These are phyloP conservation scores for Sarcodon sp. DNA, from an alignment of 768 basidiomycete genomes.

Conservation along the genomic window DNA sequence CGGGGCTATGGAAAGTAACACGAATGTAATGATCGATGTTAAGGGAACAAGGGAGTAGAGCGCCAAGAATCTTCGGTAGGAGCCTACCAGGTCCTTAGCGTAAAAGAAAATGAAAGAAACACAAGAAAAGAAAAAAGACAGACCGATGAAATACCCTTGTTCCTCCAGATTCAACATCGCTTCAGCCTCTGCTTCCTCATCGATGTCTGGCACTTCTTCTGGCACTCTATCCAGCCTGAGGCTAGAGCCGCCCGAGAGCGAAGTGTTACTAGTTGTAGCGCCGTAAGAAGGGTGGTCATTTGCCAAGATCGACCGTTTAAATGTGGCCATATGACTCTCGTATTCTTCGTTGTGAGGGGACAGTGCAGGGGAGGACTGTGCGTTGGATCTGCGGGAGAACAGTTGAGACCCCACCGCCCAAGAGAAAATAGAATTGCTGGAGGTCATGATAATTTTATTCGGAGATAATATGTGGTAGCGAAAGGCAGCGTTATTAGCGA, in stretches of 20 bases:
- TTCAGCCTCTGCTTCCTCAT: conserved; percentile 21
- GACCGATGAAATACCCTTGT: conserved; percentile 37
- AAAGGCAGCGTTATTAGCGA: too few species aligned
- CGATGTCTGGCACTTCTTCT: conserved; percentile 12
- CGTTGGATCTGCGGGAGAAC: too few species aligned
- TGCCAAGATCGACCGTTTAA: background rate
- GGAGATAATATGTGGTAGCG: too few species aligned
- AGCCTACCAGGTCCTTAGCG: conserved; percentile 29
- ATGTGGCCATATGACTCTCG: background rate
- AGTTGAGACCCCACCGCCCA: too few species aligned
- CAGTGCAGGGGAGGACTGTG: background rate
- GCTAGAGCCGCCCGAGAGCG: background rate
- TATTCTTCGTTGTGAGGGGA: background rate
- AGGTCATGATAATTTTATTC: too few species aligned
- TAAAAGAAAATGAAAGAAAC: background rate
- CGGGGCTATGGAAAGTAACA: conserved; percentile 37
- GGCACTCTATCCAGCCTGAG: conserved; percentile 12
- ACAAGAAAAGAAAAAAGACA: conserved; percentile 5
- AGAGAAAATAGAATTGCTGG: too few species aligned
- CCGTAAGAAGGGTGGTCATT: background rate
- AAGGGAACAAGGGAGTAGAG: conserved; percentile 51
- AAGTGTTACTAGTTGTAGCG: background rate
- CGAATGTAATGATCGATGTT: conserved; percentile 32
- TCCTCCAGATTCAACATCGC: conserved; percentile 33
- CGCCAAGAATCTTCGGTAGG: conserved; percentile 41